Percentiles rank a stretch among this genome's conserved stretches.
These are phyloP conservation scores for Trifolium fragiferum DNA, from an alignment of 306 rosid species.

Conservation along the genomic window DNA sequence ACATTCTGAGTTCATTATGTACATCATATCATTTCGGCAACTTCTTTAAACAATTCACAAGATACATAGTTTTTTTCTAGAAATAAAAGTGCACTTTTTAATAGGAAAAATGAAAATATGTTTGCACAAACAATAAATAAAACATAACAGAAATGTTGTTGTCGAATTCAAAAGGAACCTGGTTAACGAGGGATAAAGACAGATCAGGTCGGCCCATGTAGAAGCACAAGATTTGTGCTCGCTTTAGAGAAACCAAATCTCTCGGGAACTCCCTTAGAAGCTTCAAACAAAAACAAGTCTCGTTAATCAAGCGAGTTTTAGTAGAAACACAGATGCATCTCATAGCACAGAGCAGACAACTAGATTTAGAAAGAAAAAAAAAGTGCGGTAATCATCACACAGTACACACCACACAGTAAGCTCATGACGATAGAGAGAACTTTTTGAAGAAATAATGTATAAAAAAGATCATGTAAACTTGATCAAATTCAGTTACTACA, in stretches of 20 bases:
- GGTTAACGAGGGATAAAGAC: constrained; percentile 64
- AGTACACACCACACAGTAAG: constrained; percentile 3
- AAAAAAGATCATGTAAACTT: constrained; percentile 21
- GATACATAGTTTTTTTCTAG: not conserved
- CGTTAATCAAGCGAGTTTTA: constrained; percentile 12
- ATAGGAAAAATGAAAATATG: not conserved
- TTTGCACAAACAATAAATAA: constrained; percentile 24
- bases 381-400: constrained; percentile 7
- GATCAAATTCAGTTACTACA: not conserved
- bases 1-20: too few species aligned
- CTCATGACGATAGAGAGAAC: constrained; percentile 1
- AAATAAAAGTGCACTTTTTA: not conserved
- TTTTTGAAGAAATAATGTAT: constrained; percentile 8
- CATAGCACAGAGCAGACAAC: constrained; percentile 25
- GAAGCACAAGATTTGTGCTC: constrained; percentile 81
- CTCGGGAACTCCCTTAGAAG: constrained; percentile 74
- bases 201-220: constrained; percentile 74
- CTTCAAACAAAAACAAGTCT: constrained; percentile 51
- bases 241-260: constrained; percentile 79
- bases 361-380: constrained; percentile 31
- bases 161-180: constrained; percentile 56
- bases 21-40: not conserved
- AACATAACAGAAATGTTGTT: constrained; percentile 36
- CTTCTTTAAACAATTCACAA: constrained; percentile 18
- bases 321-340: constrained; percentile 24